phyloP scores from a whole-genome alignment of 2,329 filamentous ascomycete species.

The Ophiostoma tasmaniense region DNA sequence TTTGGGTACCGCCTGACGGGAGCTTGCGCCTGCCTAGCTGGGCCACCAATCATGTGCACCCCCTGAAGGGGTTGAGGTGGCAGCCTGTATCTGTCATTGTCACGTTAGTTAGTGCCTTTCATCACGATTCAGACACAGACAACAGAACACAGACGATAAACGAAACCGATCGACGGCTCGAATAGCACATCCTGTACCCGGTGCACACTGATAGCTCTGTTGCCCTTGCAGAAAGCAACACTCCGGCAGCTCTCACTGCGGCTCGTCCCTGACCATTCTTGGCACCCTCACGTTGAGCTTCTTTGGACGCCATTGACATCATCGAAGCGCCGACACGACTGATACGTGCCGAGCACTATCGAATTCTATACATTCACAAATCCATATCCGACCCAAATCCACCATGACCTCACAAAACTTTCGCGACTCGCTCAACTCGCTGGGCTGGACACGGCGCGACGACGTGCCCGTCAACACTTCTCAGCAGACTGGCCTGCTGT shows the following conservation, averaged over 20 bases:
- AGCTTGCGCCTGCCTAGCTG: not conserved
- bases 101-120: not conserved
- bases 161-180: not conserved
- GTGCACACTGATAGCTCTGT: not conserved
- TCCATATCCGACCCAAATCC: not conserved
- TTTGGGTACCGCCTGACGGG: slow-evolving; percentile 7
- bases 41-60: slow-evolving; percentile 12
- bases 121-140: not conserved
- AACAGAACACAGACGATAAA: not conserved
- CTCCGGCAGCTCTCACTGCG: not conserved
- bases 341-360: not conserved
- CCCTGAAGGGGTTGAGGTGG: not conserved
- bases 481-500: slow-evolving; percentile 64
- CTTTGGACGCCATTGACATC: not conserved
- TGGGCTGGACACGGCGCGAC: slow-evolving; percentile 88
- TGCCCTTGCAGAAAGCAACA: not conserved
- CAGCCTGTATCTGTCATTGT: slow-evolving; percentile 1
- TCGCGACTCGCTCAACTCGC: slow-evolving; percentile 85
- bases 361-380: not conserved
- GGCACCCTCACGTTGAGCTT: not conserved
- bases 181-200: not conserved
- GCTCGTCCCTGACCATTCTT: not conserved
- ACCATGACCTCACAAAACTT: slow-evolving; percentile 81
- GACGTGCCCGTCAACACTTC: slow-evolving; percentile 68
- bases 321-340: not conserved